Evolutionary conservation across 108 stramenopile species (phyloP).

Genomic region (Skeletonema marinoi): DNA sequence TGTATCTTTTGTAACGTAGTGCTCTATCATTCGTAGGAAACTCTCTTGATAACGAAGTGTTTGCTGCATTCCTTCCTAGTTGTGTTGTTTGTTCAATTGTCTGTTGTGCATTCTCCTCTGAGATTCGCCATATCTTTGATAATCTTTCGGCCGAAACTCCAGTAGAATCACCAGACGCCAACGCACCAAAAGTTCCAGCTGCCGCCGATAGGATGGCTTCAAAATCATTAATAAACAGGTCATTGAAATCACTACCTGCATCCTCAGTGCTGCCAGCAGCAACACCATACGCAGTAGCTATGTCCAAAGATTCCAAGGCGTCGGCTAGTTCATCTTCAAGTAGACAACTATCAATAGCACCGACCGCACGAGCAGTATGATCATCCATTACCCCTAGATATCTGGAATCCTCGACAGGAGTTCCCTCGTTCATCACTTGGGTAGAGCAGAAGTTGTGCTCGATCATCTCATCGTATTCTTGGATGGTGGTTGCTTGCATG

Average conservation of each 20-base stretch:
- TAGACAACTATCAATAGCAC: too few relatives aligned
- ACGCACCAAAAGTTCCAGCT: constrained; percentile 2
- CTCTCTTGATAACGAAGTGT: constrained; percentile 19
- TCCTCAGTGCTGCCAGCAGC: background rate
- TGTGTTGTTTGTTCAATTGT: constrained; percentile 30
- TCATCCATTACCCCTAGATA: too few relatives aligned
- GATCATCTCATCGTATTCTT: too few relatives aligned
- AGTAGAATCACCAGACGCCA: background rate
- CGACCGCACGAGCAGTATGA: too few relatives aligned
- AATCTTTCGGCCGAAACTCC: constrained; percentile 31
- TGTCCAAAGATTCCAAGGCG: background rate
- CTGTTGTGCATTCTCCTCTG: constrained; percentile 4
- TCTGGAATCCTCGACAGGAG: too few relatives aligned
- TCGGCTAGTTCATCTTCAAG: background rate
- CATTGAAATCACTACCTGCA: background rate
- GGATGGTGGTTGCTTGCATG: too few relatives aligned
- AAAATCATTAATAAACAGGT: background rate
- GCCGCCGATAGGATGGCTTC: constrained; percentile 1
- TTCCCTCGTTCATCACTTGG: too few relatives aligned
- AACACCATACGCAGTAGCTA: background rate
- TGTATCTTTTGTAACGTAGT: constrained; percentile 20
- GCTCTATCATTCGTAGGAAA: constrained; percentile 33
- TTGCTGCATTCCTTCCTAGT: background rate
- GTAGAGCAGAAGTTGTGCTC: too few relatives aligned
- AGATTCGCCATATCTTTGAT: constrained; percentile 41